Evolutionary conservation across 148 eudicot species (phyloP).

Genomic region (Nyssa sinensis): DNA sequence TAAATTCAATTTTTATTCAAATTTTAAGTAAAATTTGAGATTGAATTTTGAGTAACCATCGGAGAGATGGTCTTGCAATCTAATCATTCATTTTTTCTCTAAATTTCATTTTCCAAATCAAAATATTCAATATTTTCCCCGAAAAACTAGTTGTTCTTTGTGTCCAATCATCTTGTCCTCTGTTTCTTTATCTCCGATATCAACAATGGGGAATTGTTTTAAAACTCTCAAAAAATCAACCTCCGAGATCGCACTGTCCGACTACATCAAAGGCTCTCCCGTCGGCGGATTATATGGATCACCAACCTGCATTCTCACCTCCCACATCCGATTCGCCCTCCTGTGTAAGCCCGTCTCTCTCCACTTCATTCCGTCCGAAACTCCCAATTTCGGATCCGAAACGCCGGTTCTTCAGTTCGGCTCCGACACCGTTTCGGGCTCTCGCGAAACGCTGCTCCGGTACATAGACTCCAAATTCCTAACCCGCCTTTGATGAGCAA

Average conservation of each 20-base stretch:
- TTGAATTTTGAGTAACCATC: too few species aligned
- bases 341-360: slow-evolving; percentile 53
- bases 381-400: slow-evolving; percentile 29
- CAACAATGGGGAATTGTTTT: slow-evolving; percentile 37
- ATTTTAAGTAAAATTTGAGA: too few species aligned
- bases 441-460: slow-evolving; percentile 39
- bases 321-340: slow-evolving; percentile 62
- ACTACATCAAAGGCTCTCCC: slow-evolving; percentile 15
- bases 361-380: slow-evolving; percentile 46
- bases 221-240: slow-evolving; percentile 26
- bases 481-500: slow-evolving; percentile 37
- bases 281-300: slow-evolving; percentile 47
- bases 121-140: not conserved
- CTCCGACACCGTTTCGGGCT: slow-evolving; percentile 51
- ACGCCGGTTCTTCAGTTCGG: slow-evolving; percentile 31
- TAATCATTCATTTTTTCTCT: too few species aligned
- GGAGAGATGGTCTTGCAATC: not conserved
- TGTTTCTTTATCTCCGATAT: not conserved
- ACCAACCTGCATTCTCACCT: slow-evolving; percentile 34
- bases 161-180: not conserved
- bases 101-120: too few species aligned
- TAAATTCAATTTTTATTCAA: too few species aligned
- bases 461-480: slow-evolving; percentile 51
- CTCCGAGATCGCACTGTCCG: slow-evolving; percentile 46
- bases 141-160: not conserved